These are phyloP conservation scores for Microbotryomycetes sp. DNA, from an alignment of 1,284 basidiomycete species.

Conservation along the genomic window DNA sequence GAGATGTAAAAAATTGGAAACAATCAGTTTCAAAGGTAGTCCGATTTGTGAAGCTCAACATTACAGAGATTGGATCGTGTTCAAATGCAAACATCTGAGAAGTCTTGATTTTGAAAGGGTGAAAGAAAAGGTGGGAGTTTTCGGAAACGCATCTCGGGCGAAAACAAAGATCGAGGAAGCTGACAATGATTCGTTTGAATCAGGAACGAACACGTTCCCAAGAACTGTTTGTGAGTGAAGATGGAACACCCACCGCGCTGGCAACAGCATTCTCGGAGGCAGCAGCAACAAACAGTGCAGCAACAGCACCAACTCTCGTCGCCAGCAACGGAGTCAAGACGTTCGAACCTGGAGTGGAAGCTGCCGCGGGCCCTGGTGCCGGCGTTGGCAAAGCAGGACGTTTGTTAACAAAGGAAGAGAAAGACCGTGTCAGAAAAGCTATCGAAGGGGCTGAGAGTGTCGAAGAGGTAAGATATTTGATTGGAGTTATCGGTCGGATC, in stretches of 20 bases:
- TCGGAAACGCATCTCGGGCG: not conserved
- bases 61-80: constrained; percentile 80
- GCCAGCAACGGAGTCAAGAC: constrained; percentile 51
- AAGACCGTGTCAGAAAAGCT: constrained; percentile 78
- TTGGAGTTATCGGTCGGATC: not conserved
- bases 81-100: constrained; percentile 58
- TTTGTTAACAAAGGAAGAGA: constrained; percentile 86
- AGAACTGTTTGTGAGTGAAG: constrained; percentile 62
- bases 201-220: constrained; percentile 71
- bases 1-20: constrained; percentile 69
- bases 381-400: constrained; percentile 50
- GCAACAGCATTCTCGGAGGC: constrained; percentile 71
- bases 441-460: constrained; percentile 84
- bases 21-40: constrained; percentile 79
- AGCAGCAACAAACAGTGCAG: constrained; percentile 58
- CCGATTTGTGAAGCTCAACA: constrained; percentile 88
- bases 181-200: constrained; percentile 10
- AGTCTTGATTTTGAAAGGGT: constrained; percentile 96
- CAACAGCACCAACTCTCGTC: constrained; percentile 43
- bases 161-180: not conserved
- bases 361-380: constrained; percentile 25
- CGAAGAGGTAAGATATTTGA: constrained; percentile 54
- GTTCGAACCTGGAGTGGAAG: constrained; percentile 44
- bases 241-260: constrained; percentile 68
- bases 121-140: constrained; percentile 68